Conservation (phyloP, 2,329 filamentous ascomycete genomes). For the Fonsecaea erecta region DNA sequence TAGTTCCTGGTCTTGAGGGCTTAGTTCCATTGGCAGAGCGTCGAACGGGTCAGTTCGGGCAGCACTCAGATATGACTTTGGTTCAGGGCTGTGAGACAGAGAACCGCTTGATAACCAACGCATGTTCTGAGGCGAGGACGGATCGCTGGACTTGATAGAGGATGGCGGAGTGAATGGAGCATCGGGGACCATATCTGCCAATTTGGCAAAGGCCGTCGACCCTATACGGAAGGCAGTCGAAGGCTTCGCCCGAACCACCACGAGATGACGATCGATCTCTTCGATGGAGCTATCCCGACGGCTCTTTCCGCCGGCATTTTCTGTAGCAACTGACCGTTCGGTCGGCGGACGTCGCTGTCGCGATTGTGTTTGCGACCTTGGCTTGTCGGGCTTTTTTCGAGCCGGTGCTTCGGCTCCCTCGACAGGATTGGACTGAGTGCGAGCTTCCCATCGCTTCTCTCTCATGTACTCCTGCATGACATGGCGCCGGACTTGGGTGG, state of each 20-base stretch:
- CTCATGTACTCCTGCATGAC: slow-evolving; percentile 47
- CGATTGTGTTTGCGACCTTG: slow-evolving; percentile 5
- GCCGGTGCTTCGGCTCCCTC: slow-evolving; percentile 1
- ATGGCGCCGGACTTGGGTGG: slow-evolving; percentile 50
- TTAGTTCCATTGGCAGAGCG: slow-evolving; percentile 42
- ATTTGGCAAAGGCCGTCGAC: slow-evolving; percentile 26
- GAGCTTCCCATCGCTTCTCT: slow-evolving; percentile 23
- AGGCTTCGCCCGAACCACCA: neutral
- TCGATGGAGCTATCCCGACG: slow-evolving; percentile 1
- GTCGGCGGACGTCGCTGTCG: neutral
- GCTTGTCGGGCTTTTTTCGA: slow-evolving; percentile 16
- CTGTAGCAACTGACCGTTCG: neutral
- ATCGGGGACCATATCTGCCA: slow-evolving; percentile 23
- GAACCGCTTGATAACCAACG: neutral
- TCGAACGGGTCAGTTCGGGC: slow-evolving; percentile 48
- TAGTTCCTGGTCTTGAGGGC: slow-evolving; percentile 41
- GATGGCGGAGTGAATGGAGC: slow-evolving; percentile 16
- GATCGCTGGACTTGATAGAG: slow-evolving; percentile 12
- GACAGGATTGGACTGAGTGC: slow-evolving; percentile 11
- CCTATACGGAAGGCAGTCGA: slow-evolving; percentile 12
- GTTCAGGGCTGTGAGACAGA: slow-evolving; percentile 36
- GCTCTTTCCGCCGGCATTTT: neutral
- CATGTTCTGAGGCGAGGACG: slow-evolving; percentile 5
- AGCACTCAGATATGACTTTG: slow-evolving; percentile 44
- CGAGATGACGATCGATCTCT: slow-evolving; percentile 5